phyloP scores from a whole-genome alignment of 1,139 yeast species.

The Arxiozyma telluris region DNA sequence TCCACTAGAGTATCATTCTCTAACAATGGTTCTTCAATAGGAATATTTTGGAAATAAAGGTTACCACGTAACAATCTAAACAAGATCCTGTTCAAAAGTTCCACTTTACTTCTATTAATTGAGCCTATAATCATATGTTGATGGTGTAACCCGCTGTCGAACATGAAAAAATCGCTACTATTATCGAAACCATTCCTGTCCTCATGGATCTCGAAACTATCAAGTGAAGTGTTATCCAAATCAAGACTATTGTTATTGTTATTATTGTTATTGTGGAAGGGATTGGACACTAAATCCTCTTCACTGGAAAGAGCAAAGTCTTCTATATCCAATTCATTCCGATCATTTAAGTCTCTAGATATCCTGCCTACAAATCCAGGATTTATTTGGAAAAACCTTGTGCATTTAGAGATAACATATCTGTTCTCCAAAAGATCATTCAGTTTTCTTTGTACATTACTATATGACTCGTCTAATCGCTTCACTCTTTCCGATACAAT shows the following conservation, averaged over 20 bases:
- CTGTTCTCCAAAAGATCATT: slow-evolving; percentile 40
- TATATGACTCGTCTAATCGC: slow-evolving; percentile 38
- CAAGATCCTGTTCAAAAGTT: slow-evolving; percentile 53
- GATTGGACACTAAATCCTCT: slow-evolving; percentile 23
- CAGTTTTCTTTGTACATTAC: slow-evolving; percentile 33
- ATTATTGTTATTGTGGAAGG: slow-evolving; percentile 4
- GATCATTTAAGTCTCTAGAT: slow-evolving; percentile 14
- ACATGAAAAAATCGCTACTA: slow-evolving; percentile 13
- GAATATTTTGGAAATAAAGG: slow-evolving; percentile 55
- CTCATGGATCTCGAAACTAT: slow-evolving; percentile 1
- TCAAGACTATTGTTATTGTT: not conserved
- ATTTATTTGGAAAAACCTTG: slow-evolving; percentile 33
- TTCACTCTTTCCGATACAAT: slow-evolving; percentile 38
- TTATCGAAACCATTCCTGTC: slow-evolving; percentile 7
- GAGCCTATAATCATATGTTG: slow-evolving; percentile 49
- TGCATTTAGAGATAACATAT: slow-evolving; percentile 39
- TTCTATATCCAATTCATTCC: slow-evolving; percentile 14
- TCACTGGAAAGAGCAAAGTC: slow-evolving; percentile 23
- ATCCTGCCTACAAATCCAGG: slow-evolving; percentile 26
- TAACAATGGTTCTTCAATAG: slow-evolving; percentile 40
- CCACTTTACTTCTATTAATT: slow-evolving; percentile 45
- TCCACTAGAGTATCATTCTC: slow-evolving; percentile 37
- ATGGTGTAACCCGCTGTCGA: slow-evolving; percentile 30
- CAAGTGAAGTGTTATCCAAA: not conserved
- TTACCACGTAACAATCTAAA: slow-evolving; percentile 73